Evolutionary conservation across 1,284 basidiomycete species (phyloP), one percentile per base, ranked within the genome.

Genomic region (Heterobasidion annosum): DNA sequence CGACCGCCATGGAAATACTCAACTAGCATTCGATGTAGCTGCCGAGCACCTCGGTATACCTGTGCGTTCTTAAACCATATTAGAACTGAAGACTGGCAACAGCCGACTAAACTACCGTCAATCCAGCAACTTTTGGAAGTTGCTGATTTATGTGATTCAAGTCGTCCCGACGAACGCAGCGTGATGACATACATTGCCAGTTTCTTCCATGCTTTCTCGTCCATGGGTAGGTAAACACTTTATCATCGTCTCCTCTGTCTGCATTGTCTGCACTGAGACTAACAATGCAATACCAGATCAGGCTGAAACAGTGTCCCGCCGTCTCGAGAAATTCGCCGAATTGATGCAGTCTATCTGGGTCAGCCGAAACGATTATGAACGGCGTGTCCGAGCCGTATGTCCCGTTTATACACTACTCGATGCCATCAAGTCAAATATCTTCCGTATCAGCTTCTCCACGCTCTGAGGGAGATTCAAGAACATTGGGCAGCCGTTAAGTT

Each of bases 201-300:
- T 64, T 98, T 82, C 71, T 99, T 99, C 76, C 96, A 99, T 68
- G 96, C 96, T 0, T 99, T 99, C 68, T 96, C 93, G 0, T 88
- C 91, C 1, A 95, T 97, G 87, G 93, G 93, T 93, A 61, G 58
- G 81, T 25, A 43, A 40, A 25, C 46, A 33, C 9, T 16, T 1
- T 3, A 42, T 15, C 34, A 7, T 13, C 33, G 51, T 3, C 44
- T 51, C 4, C 53, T 7, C 34, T 19, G 34, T 9, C 34, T 45
- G 43, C 34, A 13, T 32, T 34, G 47, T 25, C 25, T 25, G 25
- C n/a, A 13, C 46, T 13, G 46, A 19, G 6, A 8, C 35, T 35
- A 1, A 34, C 15, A 3, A 10, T 34, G 33, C 32, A 50, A 25
- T 34, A 34, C 40, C 59, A 96, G 94, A 98, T 64, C 94, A 98